These are phyloP conservation scores for Quercus variabilis DNA, from an alignment of 306 rosid species.

Conservation along the genomic window DNA sequence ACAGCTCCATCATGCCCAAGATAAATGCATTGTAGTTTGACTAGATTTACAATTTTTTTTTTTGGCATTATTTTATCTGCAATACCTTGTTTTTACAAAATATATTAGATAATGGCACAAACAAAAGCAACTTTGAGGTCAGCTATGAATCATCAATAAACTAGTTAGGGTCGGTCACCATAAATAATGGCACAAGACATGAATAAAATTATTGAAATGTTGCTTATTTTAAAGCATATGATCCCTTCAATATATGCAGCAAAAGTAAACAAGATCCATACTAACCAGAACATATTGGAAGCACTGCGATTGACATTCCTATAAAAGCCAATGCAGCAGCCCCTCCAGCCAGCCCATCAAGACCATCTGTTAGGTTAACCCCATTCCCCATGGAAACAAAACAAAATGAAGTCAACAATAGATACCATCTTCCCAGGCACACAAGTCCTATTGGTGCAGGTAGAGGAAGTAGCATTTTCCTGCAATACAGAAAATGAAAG, in stretches of 20 bases:
- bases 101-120: background rate
- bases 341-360: slow-evolving; percentile 97
- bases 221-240: background rate
- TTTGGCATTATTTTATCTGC: background rate
- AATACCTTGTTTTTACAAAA: background rate
- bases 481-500: slow-evolving; percentile 34
- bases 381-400: slow-evolving; percentile 91
- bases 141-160: too few species aligned
- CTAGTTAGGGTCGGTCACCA: too few species aligned
- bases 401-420: slow-evolving; percentile 69
- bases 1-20: background rate
- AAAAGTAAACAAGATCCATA: slow-evolving; percentile 16
- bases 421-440: slow-evolving; percentile 71
- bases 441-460: slow-evolving; percentile 76
- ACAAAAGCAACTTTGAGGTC: too few species aligned
- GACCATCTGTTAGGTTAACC: slow-evolving; percentile 77
- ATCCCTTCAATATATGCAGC: background rate
- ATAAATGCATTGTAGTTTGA: background rate
- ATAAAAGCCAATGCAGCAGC: slow-evolving; percentile 87
- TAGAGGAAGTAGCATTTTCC: slow-evolving; percentile 87
- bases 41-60: background rate
- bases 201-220: background rate
- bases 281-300: slow-evolving; percentile 93
- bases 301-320: slow-evolving; percentile 96
- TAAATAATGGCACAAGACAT: background rate